Conservation (phyloP, 139 green algal genomes). For the Picochlorum sp. region DNA sequence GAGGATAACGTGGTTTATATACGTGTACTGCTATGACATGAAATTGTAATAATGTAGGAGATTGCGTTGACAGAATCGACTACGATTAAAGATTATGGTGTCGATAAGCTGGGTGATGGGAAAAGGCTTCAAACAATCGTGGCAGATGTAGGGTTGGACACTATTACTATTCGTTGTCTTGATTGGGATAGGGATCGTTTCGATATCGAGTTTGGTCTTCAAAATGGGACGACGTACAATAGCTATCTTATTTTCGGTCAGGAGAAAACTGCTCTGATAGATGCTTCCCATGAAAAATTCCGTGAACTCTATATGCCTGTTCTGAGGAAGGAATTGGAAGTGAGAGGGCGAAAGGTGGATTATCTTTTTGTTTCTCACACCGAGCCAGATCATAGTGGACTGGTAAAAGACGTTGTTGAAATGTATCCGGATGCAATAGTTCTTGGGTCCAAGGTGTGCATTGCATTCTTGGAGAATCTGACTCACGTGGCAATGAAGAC, state of each 20-base stretch:
- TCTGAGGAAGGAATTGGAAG: constrained; percentile 37
- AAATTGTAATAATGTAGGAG: no score
- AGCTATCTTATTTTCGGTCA: constrained; percentile 86
- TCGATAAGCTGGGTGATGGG: constrained; percentile 24
- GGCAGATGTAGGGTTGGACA: constrained; percentile 61
- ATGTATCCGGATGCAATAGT: constrained; percentile 69
- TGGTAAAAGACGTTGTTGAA: constrained; percentile 80
- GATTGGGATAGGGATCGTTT: constrained; percentile 94
- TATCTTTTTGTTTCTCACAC: constrained; percentile 82
- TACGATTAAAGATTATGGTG: constrained; percentile 17
- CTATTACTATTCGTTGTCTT: constrained; percentile 78
- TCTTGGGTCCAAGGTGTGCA: constrained; percentile 66
- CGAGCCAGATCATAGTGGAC: constrained; percentile 85
- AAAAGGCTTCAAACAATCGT: constrained; percentile 40
- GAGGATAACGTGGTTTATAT: no score
- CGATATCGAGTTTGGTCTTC: constrained; percentile 89
- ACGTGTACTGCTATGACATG: no score
- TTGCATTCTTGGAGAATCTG: constrained; percentile 60
- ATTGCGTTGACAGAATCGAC: neutral
- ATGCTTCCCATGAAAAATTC: constrained; percentile 96
- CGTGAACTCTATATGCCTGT: constrained; percentile 65
- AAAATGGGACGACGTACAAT: constrained; percentile 82
- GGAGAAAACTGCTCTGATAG: constrained; percentile 81
- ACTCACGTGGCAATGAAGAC: constrained; percentile 51
- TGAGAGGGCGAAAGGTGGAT: constrained; percentile 43